These are phyloP conservation scores for Tribonema minus DNA, from an alignment of 108 stramenopile species.

Conservation along the genomic window DNA sequence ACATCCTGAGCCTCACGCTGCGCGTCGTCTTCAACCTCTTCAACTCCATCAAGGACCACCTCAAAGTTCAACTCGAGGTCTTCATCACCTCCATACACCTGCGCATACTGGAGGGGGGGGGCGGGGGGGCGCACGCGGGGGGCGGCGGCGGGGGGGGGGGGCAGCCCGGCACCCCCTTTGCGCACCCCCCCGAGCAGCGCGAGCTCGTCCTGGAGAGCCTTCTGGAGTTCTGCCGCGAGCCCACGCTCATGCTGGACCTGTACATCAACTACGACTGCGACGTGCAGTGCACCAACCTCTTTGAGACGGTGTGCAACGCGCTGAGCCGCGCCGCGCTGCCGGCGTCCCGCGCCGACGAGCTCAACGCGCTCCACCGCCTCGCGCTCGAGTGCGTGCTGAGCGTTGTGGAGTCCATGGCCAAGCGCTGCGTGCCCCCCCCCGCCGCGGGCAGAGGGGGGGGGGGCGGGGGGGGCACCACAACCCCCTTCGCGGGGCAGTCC, in stretches of 20 bases:
- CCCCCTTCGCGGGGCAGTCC: neutral
- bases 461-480: neutral
- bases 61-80: conserved; percentile 95
- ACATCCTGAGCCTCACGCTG: conserved; percentile 74
- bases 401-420: conserved; percentile 75
- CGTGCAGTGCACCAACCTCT: conserved; percentile 88
- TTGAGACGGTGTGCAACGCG: conserved; percentile 59
- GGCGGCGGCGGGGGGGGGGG: no score
- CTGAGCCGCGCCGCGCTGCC: conserved; percentile 21
- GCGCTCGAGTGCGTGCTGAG: conserved; percentile 79
- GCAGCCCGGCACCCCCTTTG: no score
- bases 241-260: conserved; percentile 81
- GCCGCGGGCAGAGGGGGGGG: neutral
- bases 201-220: conserved; percentile 89
- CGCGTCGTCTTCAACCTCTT: conserved; percentile 95
- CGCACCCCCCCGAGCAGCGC: conserved; percentile 68
- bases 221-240: conserved; percentile 87
- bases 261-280: conserved; percentile 97
- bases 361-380: conserved; percentile 73
- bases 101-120: conserved; percentile 18
- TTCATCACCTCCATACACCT: conserved; percentile 67
- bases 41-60: conserved; percentile 81
- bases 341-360: conserved; percentile 8
- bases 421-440: conserved; percentile 34
- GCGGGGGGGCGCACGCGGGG: no score